Base-by-base conservation (phyloP, 306 rosid genomes). In the Alnus glutinosa region DNA sequence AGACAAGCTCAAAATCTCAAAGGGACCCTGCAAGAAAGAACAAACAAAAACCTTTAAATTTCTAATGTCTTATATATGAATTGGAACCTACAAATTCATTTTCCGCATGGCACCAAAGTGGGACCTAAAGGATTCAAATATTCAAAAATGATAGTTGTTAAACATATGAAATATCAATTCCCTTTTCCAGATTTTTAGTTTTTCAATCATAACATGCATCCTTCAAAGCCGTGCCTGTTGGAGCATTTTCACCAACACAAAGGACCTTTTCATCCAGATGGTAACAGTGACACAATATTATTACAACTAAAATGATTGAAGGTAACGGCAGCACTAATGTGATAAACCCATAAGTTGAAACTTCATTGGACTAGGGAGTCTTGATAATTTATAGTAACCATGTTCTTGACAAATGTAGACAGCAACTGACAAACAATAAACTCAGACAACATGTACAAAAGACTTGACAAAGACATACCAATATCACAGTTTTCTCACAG, bases 1-100 rank as follows among this genome's bases (percentile, higher is more conserved):
- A 36, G 73, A 18, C 7, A 93, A 80, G 1, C 68, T 8, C 15
- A 91, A 18, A 63, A 91, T 91, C 78, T 87, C 90, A 78, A 87
- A 93, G 13, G 4, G 30, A 6, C 96, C 97, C 93, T 90, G 85
- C 81, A 75, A 54, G 46, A 66, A 3, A 42, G 46, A 42, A 42
- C 39, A 49, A 66, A 9, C 7, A 46, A 15, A 12, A 12, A 37
- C 4, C 71, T 73, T 19, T n/a, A 55, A 55, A 55, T 55, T 55
- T 55, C 32, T 18, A 19, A 55, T 19, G n/a, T n/a, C 62, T n/a
- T 55, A 55, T 23, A 23, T 42, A 42, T 42, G 46, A 42, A 5
- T 42, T 23, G 28, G 28, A 23, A 23, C 28, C 28, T 23, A 23
- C 28, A 4, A 42, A 42, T 42, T 42, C 46, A 42, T 42, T 42